Conservation (phyloP, 2,329 filamentous ascomycete genomes). For the Lachnellula hyalina region DNA sequence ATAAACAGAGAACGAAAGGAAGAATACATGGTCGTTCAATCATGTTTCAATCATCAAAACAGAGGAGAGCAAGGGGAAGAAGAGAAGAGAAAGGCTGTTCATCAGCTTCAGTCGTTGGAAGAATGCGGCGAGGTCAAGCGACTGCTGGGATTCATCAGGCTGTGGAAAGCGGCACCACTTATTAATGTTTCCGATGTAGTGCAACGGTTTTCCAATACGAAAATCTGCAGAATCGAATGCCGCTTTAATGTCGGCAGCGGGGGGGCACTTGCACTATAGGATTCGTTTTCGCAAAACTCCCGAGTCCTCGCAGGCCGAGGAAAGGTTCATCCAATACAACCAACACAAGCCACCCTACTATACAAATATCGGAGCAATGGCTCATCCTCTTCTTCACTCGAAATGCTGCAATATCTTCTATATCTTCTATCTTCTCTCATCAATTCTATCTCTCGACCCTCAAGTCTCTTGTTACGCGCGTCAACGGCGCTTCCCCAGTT, state of each 20-base stretch:
- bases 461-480: neutral
- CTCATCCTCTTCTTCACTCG: too few species aligned
- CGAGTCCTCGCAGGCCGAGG: too few species aligned
- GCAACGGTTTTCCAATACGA: too few species aligned
- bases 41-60: slow-evolving; percentile 21
- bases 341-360: neutral
- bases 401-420: too few species aligned
- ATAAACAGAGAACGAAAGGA: slow-evolving; percentile 11
- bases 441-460: neutral
- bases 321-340: neutral
- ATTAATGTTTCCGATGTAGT: neutral
- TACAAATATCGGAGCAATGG: neutral
- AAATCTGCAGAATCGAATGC: too few species aligned
- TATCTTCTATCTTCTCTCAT: neutral
- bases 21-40: slow-evolving; percentile 26
- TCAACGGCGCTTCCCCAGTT: neutral
- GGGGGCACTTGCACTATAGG: neutral
- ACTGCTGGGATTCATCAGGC: neutral
- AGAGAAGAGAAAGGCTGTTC: neutral
- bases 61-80: slow-evolving; percentile 4
- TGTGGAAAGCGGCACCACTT: neutral
- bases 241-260: too few species aligned
- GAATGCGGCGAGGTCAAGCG: neutral
- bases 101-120: neutral
- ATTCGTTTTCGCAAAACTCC: neutral